phyloP scores from a whole-genome alignment of 2,329 filamentous ascomycete genomes.

The Fusarium heterosporum region DNA sequence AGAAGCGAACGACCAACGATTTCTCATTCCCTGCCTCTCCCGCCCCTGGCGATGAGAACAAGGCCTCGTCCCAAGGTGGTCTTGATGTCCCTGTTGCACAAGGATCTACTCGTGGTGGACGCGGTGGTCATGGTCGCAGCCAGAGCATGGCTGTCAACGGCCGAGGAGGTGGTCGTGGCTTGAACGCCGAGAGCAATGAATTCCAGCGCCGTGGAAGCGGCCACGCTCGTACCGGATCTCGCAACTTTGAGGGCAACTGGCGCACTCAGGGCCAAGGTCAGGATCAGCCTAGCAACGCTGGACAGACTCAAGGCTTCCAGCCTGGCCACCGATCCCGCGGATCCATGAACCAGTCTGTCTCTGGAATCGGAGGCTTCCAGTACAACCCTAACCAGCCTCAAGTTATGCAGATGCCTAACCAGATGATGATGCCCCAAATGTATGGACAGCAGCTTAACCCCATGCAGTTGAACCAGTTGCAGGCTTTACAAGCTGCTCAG shows the following conservation, averaged over 20 bases:
- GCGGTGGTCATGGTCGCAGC: conserved; percentile 77
- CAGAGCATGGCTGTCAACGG: conserved; percentile 90
- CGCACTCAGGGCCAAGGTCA: conserved; percentile 80
- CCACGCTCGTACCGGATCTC: conserved; percentile 84
- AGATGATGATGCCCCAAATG: conserved; percentile 88
- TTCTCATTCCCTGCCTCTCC: conserved; percentile 90
- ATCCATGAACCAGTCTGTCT: conserved; percentile 88
- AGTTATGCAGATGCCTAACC: conserved; percentile 85
- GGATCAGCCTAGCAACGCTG: conserved; percentile 61
- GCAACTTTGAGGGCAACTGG: conserved; percentile 99
- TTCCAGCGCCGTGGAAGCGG: conserved; percentile 83
- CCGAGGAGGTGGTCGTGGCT: conserved; percentile 75
- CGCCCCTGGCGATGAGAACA: conserved; percentile 65
- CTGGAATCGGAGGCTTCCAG: conserved; percentile 86
- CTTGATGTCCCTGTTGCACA: conserved; percentile 54
- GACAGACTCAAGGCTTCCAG: conserved; percentile 81
- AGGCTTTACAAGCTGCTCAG: conserved; percentile 90
- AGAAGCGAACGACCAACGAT: conserved; percentile 91
- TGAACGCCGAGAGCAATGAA: conserved; percentile 65
- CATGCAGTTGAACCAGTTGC: conserved; percentile 88
- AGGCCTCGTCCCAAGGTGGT: conserved; percentile 48
- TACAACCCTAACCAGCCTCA: conserved; percentile 85
- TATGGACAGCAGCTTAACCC: conserved; percentile 91
- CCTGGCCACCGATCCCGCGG: conserved; percentile 88
- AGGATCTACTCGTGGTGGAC: conserved; percentile 63